phyloP scores from a whole-genome alignment of 345 rosid species.

The Sisymbrium irio region DNA sequence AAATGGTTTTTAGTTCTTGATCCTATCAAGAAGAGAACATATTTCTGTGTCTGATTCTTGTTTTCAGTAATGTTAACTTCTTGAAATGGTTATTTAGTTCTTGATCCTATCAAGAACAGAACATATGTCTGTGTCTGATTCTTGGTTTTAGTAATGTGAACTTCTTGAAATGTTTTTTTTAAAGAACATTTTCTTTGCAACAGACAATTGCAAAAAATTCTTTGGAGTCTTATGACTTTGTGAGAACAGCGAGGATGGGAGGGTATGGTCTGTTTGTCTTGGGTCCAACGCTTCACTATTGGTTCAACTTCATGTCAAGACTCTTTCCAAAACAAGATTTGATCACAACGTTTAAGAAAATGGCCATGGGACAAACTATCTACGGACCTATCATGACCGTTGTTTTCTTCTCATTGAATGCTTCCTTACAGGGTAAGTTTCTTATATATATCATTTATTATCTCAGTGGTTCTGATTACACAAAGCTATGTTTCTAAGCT shows the following conservation, averaged over 20 bases:
- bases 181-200: neutral
- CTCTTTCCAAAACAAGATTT: slow-evolving; percentile 64
- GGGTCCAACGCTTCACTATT: slow-evolving; percentile 75
- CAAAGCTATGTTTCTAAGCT: neutral
- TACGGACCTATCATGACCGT: slow-evolving; percentile 76
- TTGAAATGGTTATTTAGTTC: too few species aligned
- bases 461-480: too few species aligned
- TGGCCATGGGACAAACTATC: slow-evolving; percentile 64
- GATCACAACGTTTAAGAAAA: slow-evolving; percentile 71
- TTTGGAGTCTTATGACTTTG: slow-evolving; percentile 59
- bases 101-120: too few species aligned
- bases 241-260: slow-evolving; percentile 71
- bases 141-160: neutral
- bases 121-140: too few species aligned
- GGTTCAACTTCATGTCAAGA: slow-evolving; percentile 77
- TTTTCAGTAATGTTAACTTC: too few species aligned
- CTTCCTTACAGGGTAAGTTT: slow-evolving; percentile 62
- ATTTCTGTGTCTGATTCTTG: too few species aligned
- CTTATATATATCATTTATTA: neutral
- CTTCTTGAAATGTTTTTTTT: neutral
- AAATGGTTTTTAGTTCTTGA: too few species aligned
- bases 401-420: slow-evolving; percentile 68
- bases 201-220: slow-evolving; percentile 44
- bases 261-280: slow-evolving; percentile 68
- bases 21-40: too few species aligned